Evolutionary conservation across 805 yeast genomes (phyloP).

Genomic region (Candida krabiensis): DNA sequence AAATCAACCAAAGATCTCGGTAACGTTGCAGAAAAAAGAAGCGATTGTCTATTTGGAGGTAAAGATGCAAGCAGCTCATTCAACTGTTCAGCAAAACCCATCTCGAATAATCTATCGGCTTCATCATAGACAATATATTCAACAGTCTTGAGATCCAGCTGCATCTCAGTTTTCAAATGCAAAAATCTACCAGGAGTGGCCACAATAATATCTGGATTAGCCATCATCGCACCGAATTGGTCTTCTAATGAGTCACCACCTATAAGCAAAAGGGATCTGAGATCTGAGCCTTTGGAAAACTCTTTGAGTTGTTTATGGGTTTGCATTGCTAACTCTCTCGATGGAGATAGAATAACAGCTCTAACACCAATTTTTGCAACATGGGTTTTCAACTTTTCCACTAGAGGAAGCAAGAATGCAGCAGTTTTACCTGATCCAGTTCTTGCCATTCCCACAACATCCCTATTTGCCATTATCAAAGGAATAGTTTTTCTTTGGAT

Average conservation of each 20-base stretch:
- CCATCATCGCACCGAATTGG: constrained; percentile 89
- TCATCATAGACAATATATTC: constrained; percentile 96
- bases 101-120: constrained; percentile 94
- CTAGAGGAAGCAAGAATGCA: constrained; percentile 87
- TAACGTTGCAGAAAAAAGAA: constrained; percentile 91
- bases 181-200: constrained; percentile 98
- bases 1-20: constrained; percentile 92
- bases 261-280: constrained; percentile 76
- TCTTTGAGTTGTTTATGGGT: constrained; percentile 88
- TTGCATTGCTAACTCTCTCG: constrained; percentile 94
- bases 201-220: constrained; percentile 89
- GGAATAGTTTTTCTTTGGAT: constrained; percentile 97
- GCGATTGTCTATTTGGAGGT: constrained; percentile 81
- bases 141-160: constrained; percentile 73
- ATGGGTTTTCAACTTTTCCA: constrained; percentile 81
- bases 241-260: constrained; percentile 99
- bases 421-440: constrained; percentile 99
- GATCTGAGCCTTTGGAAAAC: constrained; percentile 78
- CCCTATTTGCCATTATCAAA: constrained; percentile 78
- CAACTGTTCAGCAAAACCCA: constrained; percentile 93
- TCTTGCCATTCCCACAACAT: constrained; percentile 99
- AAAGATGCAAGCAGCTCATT: constrained; percentile 83
- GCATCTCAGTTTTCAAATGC: constrained; percentile 96
- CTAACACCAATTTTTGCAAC: constrained; percentile 86
- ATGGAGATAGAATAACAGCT: constrained; percentile 88